phyloP scores from a whole-genome alignment of 257 asterid species.

The Petrea volubilis region DNA sequence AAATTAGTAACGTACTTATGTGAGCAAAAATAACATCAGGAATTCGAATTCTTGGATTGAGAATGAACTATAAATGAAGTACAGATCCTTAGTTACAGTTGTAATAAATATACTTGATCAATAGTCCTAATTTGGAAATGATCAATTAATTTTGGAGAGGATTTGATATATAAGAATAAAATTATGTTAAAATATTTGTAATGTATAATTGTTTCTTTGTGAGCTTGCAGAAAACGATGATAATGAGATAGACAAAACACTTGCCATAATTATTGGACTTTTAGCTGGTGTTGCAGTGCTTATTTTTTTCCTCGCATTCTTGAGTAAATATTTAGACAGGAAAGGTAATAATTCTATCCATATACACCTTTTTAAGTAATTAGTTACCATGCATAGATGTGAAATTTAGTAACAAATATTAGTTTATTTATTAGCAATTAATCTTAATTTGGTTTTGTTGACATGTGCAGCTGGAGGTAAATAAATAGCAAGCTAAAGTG shows the following conservation, averaged over 20 bases:
- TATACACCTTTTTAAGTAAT: neutral
- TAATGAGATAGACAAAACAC: conserved; percentile 47
- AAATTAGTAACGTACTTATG: too few species aligned
- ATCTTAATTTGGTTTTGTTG: neutral
- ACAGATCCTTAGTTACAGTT: too few species aligned
- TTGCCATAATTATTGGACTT: conserved; percentile 58
- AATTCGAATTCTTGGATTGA: too few species aligned
- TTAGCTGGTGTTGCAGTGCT: conserved; percentile 55
- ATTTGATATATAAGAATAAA: too few species aligned
- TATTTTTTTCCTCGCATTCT: conserved; percentile 45
- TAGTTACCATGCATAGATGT: neutral
- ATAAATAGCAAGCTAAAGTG: neutral
- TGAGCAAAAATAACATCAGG: too few species aligned
- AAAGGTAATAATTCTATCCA: conserved; percentile 31
- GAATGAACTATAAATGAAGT: too few species aligned
- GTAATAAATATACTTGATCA: too few species aligned
- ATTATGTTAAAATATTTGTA: neutral
- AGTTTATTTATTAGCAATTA: neutral
- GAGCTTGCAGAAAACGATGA: conserved; percentile 20
- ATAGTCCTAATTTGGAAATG: neutral
- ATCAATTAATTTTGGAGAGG: too few species aligned
- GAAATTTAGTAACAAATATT: too few species aligned
- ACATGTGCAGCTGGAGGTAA: neutral
- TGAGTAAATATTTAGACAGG: conserved; percentile 36
- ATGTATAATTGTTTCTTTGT: neutral